Base-by-base conservation (phyloP, 2,329 filamentous ascomycete species). In the Ceratocystis eucalypticola region DNA sequence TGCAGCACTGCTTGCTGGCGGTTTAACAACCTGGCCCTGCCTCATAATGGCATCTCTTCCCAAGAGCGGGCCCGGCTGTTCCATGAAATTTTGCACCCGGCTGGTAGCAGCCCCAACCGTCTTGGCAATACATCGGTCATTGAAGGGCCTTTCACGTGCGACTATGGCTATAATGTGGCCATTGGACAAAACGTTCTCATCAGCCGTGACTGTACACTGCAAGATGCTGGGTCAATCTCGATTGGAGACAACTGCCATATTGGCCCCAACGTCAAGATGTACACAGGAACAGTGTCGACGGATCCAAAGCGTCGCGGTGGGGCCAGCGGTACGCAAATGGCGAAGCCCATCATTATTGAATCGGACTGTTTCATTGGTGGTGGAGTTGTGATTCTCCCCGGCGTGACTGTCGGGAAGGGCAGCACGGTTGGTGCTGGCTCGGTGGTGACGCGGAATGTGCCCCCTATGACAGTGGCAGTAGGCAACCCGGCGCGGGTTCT, bases 141-240 rank as follows among this genome's bases (percentile, higher is more conserved):
- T 30, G 91, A 96, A 72, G 85, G 89, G 2, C 93, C 93, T 0
- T 97, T 99, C 74, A 86, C 82, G 61, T 96, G 93, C 74, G 91
- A 96, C 72, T 96, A 96, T 72, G 94, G 94, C 0, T 97, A 96
- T 77, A 97, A 99, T 74, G 88, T 97, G 71, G 83, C 83, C 61
- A 88, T 99, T 70, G 92, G 89, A 12, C 87, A 92, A 71, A 87
- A 94, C 69, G 90, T 95, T 2, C 83, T 87, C 66, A 88, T 99
- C 70, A 89, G 88, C 20, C 83, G 89, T 66, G 88, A 90, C 72
- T 96, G 92, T 75, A 87, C 86, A 30, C 87, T 97, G 72, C 84
- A 92, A 66, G 94, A 99, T 74, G 87, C 91, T n/a, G 88, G 87
- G 73, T 82, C 86, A 69, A 88, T 97, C 68, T 85, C 80, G 61